Evolutionary conservation across 768 basidiomycete species (phyloP).

Genomic region (Russula abietina): DNA sequence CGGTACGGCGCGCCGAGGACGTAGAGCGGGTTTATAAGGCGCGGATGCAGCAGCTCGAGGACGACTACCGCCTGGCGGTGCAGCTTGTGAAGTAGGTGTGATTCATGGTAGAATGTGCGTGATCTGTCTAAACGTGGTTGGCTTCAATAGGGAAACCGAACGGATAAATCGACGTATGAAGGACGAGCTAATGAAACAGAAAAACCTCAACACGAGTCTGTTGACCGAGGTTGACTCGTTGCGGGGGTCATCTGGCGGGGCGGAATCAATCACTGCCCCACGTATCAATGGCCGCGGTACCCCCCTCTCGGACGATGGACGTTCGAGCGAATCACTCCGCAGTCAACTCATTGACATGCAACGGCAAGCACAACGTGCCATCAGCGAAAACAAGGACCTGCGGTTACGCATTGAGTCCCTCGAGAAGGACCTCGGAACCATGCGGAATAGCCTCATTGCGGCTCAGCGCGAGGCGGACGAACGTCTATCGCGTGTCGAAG

Average conservation of each 20-base stretch:
- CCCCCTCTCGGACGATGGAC: slow-evolving; percentile 66
- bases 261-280: slow-evolving; percentile 45
- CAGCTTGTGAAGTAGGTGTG: slow-evolving; percentile 88
- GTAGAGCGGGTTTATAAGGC: slow-evolving; percentile 72
- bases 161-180: slow-evolving; percentile 97
- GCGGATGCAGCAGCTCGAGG: slow-evolving; percentile 83
- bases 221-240: slow-evolving; percentile 76
- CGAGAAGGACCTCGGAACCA: slow-evolving; percentile 65
- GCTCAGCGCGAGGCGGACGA: slow-evolving; percentile 79
- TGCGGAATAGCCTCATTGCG: slow-evolving; percentile 62
- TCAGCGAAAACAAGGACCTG: slow-evolving; percentile 70
- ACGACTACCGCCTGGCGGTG: slow-evolving; percentile 94
- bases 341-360: slow-evolving; percentile 72
- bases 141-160: slow-evolving; percentile 72
- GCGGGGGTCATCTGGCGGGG: slow-evolving; percentile 51
- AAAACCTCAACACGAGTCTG: slow-evolving; percentile 67
- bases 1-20: slow-evolving; percentile 75
- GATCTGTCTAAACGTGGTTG: slow-evolving; percentile 21
- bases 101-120: slow-evolving; percentile 24
- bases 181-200: slow-evolving; percentile 90
- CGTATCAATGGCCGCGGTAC: slow-evolving; percentile 70
- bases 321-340: slow-evolving; percentile 50
- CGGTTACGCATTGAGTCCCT: slow-evolving; percentile 64
- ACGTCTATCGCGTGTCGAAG: slow-evolving; percentile 66
- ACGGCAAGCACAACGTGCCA: slow-evolving; percentile 64